Evolutionary conservation across 495 filamentous ascomycete genomes (phyloP), one percentile per base, ranked within the genome.

Genomic region (Evansstolkia leycettana): DNA sequence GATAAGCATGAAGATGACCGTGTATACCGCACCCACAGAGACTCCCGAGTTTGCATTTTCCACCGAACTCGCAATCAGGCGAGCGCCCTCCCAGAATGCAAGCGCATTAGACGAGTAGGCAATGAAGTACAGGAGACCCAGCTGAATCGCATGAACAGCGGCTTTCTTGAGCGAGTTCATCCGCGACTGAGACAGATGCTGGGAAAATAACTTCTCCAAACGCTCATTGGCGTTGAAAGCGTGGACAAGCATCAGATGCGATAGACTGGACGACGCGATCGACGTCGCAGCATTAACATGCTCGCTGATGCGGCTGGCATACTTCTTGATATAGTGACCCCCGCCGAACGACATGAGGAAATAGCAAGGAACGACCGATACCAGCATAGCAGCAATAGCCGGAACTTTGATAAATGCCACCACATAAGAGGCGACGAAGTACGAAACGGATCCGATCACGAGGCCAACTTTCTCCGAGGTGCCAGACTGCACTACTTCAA

Each of bases 401-500:
- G 55, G 54, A 32, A 75, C 55, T 47, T 73, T 76, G 46, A 75
- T 67, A 39, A 81, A 80, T 7, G 73, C 73, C 4, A 81, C 70
- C 27, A 78, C 59, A 40, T 78, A 82, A 2, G 74, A 67, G 1
- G 71, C 71, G 17, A 80, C 40, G 45, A 82, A 79, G 46, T 76
- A 80, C 9, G 72, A 65, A 8, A 76, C 40, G 24, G 66, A 70
- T 23, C 65, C 60, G 19, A 81, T 48, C 28, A 65, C 67, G 5
- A 80, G 68, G 19, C 76, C 76, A 10, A 77, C 75, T 45, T 82
- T 82, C 52, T 82, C 78, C 1, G 72, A 72, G 7, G 75, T 78
- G 15, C 78, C 78, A 0, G 67, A 68, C 20, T 67, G 72, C 38
- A 81, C 72, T 5, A 67, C 63, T 33, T 72, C 65, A 19, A 79